phyloP scores from a whole-genome alignment of 2,329 filamentous ascomycete species.

The Lojkania enalia region DNA sequence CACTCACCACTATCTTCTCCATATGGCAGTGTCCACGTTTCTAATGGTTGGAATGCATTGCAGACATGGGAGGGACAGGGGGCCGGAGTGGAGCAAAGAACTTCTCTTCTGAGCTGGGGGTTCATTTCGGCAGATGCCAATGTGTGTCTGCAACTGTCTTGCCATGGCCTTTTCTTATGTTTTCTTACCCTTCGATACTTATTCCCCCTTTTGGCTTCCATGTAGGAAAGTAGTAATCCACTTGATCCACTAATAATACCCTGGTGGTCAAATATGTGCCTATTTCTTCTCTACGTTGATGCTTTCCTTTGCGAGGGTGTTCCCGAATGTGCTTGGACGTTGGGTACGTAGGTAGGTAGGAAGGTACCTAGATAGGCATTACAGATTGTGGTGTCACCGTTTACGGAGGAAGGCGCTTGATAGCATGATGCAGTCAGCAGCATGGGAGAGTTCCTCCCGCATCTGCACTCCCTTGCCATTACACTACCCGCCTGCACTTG shows the following conservation, averaged over 20 bases:
- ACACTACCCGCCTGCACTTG: too few relatives aligned
- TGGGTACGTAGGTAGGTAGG: too few relatives aligned
- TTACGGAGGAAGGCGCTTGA: background rate
- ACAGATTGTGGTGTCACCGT: background rate
- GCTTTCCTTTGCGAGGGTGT: background rate
- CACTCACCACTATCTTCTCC: conserved; percentile 12
- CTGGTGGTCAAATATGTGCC: conserved; percentile 28
- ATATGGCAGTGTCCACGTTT: conserved; percentile 16
- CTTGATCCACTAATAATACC: conserved; percentile 40
- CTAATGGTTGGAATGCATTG: conserved; percentile 34
- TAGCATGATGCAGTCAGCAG: conserved; percentile 2
- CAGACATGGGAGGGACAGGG: conserved; percentile 26
- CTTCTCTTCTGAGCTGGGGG: conserved; percentile 35
- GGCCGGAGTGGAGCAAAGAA: conserved; percentile 25
- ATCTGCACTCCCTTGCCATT: too few relatives aligned
- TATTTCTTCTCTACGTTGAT: background rate
- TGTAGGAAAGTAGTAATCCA: conserved; percentile 47
- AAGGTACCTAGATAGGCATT: background rate
- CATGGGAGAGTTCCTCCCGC: background rate
- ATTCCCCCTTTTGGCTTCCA: conserved; percentile 46
- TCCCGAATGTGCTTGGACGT: too few relatives aligned
- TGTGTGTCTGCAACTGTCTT: conserved; percentile 30
- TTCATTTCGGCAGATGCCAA: conserved; percentile 28
- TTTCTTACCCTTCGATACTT: conserved; percentile 47
- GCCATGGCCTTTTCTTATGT: conserved; percentile 45